These are phyloP conservation scores for Bryum argenteum DNA, from an alignment of 225 moss, liverwort and hornwort species.

Conservation along the genomic window DNA sequence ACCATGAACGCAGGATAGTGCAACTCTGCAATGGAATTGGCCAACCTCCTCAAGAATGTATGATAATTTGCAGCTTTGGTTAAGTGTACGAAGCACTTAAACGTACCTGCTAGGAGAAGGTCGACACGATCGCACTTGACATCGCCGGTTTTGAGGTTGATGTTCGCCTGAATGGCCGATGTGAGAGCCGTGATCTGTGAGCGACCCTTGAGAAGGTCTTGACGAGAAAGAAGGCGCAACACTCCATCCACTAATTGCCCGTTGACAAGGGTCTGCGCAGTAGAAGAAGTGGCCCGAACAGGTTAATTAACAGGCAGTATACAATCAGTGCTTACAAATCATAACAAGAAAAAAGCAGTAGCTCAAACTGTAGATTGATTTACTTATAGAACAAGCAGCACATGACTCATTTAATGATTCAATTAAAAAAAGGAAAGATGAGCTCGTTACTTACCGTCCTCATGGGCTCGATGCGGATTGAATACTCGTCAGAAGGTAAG, in stretches of 20 bases:
- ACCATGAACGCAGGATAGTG: neutral
- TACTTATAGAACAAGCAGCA: too few species aligned
- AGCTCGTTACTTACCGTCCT: slow-evolving; percentile 45
- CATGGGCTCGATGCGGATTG: slow-evolving; percentile 83
- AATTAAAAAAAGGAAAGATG: too few species aligned
- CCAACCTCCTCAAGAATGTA: neutral
- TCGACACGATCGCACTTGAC: slow-evolving; percentile 80
- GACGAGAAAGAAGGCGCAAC: slow-evolving; percentile 73
- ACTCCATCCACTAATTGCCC: slow-evolving; percentile 84
- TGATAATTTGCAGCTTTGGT: neutral
- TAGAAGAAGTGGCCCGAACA: slow-evolving; percentile 9
- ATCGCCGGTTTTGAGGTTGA: slow-evolving; percentile 73
- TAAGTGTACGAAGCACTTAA: neutral
- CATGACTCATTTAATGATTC: too few species aligned
- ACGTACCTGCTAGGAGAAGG: slow-evolving; percentile 82
- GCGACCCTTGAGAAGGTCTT: slow-evolving; percentile 70
- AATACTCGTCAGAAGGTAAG: slow-evolving; percentile 84
- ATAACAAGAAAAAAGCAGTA: too few species aligned
- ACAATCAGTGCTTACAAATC: too few species aligned
- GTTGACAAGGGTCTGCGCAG: slow-evolving; percentile 78
- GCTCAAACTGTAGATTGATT: too few species aligned
- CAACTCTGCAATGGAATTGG: neutral
- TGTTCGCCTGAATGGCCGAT: slow-evolving; percentile 73
- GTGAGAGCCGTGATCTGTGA: slow-evolving; percentile 81
- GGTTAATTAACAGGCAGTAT: neutral